Base-by-base conservation (phyloP, 768 basidiomycete species). In the Tricholoma hemisulphureum region DNA sequence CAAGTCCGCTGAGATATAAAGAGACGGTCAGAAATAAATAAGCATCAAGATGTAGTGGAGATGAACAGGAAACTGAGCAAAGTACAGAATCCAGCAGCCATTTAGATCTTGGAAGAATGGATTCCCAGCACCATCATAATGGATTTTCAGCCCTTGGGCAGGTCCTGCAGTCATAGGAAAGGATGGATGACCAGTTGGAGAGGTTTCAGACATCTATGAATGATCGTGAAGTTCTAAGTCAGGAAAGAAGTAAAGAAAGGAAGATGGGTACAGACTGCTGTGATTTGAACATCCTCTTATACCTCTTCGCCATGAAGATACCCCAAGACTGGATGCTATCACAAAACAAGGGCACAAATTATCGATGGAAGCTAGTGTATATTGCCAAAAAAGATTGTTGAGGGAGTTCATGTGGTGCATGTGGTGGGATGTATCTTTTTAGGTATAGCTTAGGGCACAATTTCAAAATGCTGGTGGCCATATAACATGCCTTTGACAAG, bases 81-180 rank as follows among this genome's bases (percentile, higher is more conserved):
- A 54, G 53, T 54, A 54, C 5, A 24, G 53, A 18, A 54, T 41
- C 35, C 35, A 54, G 14, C 35, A 14, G 53, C 53, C 53, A 35
- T 35, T 35, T 14, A 11, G 3, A 54, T 54, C 53, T 39, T 54
- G 53, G 24, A 35, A 54, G 41, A 54, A 35, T 11, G 9, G 53
- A 28, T 34, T 39, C 2, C 53, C 53, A 41, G 53, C 53, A 37
- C 28, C 37, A 18, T 54, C 21, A 14, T 54, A 54, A 41, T 39
- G 53, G 23, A 54, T 54, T 35, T 28, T 41, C 2, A 37, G 53
- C 11, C 11, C 45, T 48, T 26, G 45, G 14, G 45, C 13, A 48
- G 45, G 13, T 48, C 45, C 45, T 48, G 45, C 24, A 48, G 45
- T 16, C 14, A 16, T 48, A 48, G 45, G 45, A 48, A 48, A 48